phyloP scores from a whole-genome alignment of 495 filamentous ascomycete genomes.

The Mycothermus thermophilus region DNA sequence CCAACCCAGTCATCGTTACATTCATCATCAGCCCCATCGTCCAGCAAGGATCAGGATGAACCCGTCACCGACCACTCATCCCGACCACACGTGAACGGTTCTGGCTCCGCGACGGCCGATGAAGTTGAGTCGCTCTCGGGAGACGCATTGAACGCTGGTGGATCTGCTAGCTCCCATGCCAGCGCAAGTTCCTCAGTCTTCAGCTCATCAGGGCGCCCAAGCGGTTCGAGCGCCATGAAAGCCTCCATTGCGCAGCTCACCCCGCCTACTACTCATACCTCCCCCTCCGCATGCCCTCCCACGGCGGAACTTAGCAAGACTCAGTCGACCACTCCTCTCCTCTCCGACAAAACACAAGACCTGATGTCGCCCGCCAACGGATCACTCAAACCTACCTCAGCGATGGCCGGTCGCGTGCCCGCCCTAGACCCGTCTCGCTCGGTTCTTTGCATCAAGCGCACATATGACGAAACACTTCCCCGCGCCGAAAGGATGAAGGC shows the following conservation, averaged over 20 bases:
- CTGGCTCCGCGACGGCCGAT: conserved; percentile 34
- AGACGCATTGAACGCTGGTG: conserved; percentile 49
- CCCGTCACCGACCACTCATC: conserved; percentile 8
- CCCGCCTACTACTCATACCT: conserved; percentile 62
- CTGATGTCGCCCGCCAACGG: conserved; percentile 11
- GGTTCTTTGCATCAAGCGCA: conserved; percentile 52
- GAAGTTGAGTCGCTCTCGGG: conserved; percentile 45
- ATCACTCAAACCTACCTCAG: conserved; percentile 32
- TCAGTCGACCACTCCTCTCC: conserved; percentile 21
- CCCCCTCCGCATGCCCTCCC: conserved; percentile 48
- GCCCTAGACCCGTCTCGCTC: conserved; percentile 46
- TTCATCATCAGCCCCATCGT: conserved; percentile 4
- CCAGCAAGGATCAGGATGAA: conserved; percentile 9
- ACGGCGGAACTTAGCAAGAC: conserved; percentile 21
- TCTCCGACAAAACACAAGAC: conserved; percentile 17
- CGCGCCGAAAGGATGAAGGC: conserved; percentile 49
- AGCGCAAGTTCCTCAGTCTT: conserved; percentile 54
- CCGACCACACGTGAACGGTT: conserved; percentile 18
- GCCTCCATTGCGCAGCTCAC: conserved; percentile 46
- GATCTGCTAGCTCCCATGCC: conserved; percentile 51
- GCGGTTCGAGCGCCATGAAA: conserved; percentile 36
- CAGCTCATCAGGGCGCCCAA: conserved; percentile 36
- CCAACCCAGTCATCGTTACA: conserved; percentile 13
- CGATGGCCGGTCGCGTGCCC: conserved; percentile 37
- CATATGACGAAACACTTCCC: conserved; percentile 51